A percentile compares a stretch with the other conserved stretches of the same genome.
phyloP scores from a whole-genome alignment of 805 yeast genomes.

The Hanseniaspora valbyensis region DNA sequence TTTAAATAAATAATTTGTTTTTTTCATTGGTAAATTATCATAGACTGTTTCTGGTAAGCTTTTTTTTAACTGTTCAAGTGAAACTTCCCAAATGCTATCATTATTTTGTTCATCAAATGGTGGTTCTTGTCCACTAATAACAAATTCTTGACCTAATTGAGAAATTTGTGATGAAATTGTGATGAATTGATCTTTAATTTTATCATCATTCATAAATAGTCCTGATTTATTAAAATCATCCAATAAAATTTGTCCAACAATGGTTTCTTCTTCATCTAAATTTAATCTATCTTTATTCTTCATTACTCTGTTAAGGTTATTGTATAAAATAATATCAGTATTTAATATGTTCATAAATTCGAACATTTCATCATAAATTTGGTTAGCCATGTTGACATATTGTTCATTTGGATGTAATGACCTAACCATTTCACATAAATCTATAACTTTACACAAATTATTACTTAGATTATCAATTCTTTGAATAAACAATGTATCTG shows the following conservation, averaged over 20 bases:
- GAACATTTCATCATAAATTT: conserved; percentile 76
- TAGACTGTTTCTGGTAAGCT: conserved; percentile 1
- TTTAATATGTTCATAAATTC: conserved; percentile 89
- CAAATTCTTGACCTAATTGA: conserved; percentile 65
- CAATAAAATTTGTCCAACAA: conserved; percentile 68
- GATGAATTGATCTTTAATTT: conserved; percentile 59
- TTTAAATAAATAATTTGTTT: conserved; percentile 14
- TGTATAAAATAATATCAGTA: conserved; percentile 64
- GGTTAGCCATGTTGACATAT: conserved; percentile 72
- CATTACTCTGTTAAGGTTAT: conserved; percentile 47
- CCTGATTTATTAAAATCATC: conserved; percentile 89
- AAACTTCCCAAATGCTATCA: conserved; percentile 18
- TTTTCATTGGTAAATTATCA: conserved; percentile 16
- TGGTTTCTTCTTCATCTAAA: conserved; percentile 61
- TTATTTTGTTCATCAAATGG: conserved; percentile 18
- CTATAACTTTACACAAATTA: conserved; percentile 81
- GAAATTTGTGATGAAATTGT: conserved; percentile 71
- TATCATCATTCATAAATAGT: conserved; percentile 58
- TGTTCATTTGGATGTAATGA: conserved; percentile 69
- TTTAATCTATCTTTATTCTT: conserved; percentile 25
- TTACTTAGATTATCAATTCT: conserved; percentile 79
- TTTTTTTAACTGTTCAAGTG: conserved; percentile 19
- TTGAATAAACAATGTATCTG: conserved; percentile 41
- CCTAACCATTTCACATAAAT: conserved; percentile 82
- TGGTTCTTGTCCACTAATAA: conserved; percentile 21